These are phyloP conservation scores for Blastomyces emzantsi DNA, from an alignment of 2,329 filamentous ascomycete species.

Conservation along the genomic window DNA sequence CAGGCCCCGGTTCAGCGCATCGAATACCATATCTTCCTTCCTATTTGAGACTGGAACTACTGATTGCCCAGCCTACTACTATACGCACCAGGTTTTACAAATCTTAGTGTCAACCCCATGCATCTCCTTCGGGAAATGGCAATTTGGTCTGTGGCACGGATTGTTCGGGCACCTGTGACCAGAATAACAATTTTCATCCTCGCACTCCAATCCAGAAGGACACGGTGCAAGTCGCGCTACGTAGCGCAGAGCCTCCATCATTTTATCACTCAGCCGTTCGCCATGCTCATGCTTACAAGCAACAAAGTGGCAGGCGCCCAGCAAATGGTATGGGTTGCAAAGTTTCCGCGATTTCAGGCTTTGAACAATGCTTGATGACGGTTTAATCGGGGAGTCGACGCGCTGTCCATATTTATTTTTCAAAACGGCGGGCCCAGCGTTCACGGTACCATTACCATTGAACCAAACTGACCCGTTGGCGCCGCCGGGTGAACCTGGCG, in stretches of 20 bases:
- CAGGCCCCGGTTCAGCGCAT: neutral
- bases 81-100: slow-evolving; percentile 7
- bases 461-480: neutral
- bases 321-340: slow-evolving; percentile 29
- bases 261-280: slow-evolving; percentile 15
- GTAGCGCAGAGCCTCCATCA: slow-evolving; percentile 24
- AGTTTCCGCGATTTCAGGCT: slow-evolving; percentile 24
- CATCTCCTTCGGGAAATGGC: slow-evolving; percentile 18
- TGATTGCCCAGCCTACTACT: neutral
- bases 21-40: neutral
- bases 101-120: slow-evolving; percentile 22
- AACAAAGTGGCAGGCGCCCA: slow-evolving; percentile 19
- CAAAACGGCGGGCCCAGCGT: neutral
- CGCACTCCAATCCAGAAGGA: slow-evolving; percentile 21
- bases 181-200: slow-evolving; percentile 21
- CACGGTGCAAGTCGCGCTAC: slow-evolving; percentile 27
- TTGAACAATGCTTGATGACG: slow-evolving; percentile 17
- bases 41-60: neutral
- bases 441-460: neutral
- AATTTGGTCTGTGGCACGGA: slow-evolving; percentile 15
- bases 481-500: neutral
- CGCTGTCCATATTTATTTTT: slow-evolving; percentile 6
- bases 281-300: slow-evolving; percentile 25
- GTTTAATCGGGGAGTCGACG: slow-evolving; percentile 22
- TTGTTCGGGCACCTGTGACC: slow-evolving; percentile 24